Percentiles rank a stretch among this genome's conserved stretches.
phyloP scores from a whole-genome alignment of 202 grass and related monocot genomes.

The Schoenoplectus triqueter region DNA sequence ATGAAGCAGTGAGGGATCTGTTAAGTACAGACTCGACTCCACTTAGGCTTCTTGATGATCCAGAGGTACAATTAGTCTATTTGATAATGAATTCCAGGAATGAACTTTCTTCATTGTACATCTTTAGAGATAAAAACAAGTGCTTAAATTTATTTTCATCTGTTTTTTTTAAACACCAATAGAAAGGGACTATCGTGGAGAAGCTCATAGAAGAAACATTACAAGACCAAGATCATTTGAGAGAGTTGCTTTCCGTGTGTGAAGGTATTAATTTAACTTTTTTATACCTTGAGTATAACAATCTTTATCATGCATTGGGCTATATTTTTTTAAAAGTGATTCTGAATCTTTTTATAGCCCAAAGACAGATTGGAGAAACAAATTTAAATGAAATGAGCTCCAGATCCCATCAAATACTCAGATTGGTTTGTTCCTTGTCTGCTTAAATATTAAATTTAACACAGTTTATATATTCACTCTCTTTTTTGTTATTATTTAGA shows the following conservation, averaged over 20 bases:
- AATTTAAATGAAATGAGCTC: conserved; percentile 81
- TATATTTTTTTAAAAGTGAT: conserved; percentile 36
- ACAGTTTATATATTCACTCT: neutral
- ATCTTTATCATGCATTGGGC: neutral
- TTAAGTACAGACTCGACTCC: conserved; percentile 57
- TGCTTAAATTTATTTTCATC: conserved; percentile 14
- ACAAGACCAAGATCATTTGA: conserved; percentile 71
- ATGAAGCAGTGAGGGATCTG: conserved; percentile 87
- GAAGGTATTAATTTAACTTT: conserved; percentile 50
- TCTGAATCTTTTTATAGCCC: conserved; percentile 52
- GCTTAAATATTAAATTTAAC: neutral
- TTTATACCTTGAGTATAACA: neutral
- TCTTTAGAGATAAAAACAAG: neutral
- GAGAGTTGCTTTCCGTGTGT: conserved; percentile 77
- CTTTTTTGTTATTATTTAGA: conserved; percentile 27
- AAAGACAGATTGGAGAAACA: conserved; percentile 89
- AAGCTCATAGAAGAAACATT: conserved; percentile 83
- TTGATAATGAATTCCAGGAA: neutral
- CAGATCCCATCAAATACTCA: conserved; percentile 95
- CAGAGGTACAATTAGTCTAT: conserved; percentile 54
- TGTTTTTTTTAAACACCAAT: conserved; percentile 22
- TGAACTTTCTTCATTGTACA: neutral
- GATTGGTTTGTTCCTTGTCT: conserved; percentile 59
- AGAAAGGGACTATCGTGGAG: conserved; percentile 95
- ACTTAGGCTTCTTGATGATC: conserved; percentile 89